Evolutionary conservation across 202 grass and related monocot species (phyloP).

Genomic region (Schoenoplectus tabernaemontani): DNA sequence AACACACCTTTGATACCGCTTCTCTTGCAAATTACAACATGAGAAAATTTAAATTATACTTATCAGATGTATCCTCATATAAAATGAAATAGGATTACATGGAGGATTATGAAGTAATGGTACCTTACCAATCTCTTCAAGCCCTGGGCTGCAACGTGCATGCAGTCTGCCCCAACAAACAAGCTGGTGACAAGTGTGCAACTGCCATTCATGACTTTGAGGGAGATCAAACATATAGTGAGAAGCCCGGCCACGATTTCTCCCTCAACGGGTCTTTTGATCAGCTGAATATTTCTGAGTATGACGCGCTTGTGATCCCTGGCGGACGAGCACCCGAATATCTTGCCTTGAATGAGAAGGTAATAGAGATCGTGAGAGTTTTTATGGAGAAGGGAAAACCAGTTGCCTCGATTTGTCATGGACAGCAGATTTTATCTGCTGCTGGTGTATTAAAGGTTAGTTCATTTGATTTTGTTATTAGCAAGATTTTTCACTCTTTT

Average conservation of each 20-base stretch:
- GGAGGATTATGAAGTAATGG: conserved; percentile 98
- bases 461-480: conserved; percentile 6
- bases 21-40: neutral
- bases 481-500: neutral
- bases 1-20: neutral
- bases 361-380: conserved; percentile 51
- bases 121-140: conserved; percentile 87
- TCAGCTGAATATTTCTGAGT: conserved; percentile 41
- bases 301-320: conserved; percentile 81
- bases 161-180: conserved; percentile 67
- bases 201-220: conserved; percentile 96
- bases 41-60: neutral
- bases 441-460: conserved; percentile 84
- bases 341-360: conserved; percentile 59
- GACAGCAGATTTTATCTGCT: conserved; percentile 80
- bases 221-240: conserved; percentile 91
- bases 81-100: conserved; percentile 64
- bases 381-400: conserved; percentile 69
- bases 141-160: conserved; percentile 76
- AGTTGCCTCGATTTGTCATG: conserved; percentile 87
- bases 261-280: conserved; percentile 62
- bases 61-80: neutral
- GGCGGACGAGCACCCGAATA: conserved; percentile 80
- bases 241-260: conserved; percentile 95
- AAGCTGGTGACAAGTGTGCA: conserved; percentile 55